These are phyloP conservation scores for Clohesyomyces aquaticus DNA, from an alignment of 495 filamentous ascomycete species.

Conservation along the genomic window DNA sequence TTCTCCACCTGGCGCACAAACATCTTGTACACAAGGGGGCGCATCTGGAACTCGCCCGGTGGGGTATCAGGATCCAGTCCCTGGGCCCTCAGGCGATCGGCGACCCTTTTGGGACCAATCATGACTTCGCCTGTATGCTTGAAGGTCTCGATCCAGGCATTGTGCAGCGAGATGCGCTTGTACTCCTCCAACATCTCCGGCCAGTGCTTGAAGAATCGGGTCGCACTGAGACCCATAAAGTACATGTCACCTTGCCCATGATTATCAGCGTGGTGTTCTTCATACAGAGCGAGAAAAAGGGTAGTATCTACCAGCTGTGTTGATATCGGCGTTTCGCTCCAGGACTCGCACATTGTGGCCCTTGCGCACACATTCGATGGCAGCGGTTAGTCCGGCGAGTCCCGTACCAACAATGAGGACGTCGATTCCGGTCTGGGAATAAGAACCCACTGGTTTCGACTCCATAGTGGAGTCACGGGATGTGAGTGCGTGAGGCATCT, in stretches of 20 bases:
- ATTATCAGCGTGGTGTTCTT: too few species aligned
- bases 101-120: slow-evolving; percentile 38
- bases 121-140: slow-evolving; percentile 58
- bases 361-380: slow-evolving; percentile 67
- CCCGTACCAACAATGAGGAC: slow-evolving; percentile 66
- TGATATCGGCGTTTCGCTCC: slow-evolving; percentile 51
- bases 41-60: slow-evolving; percentile 50
- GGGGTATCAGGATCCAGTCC: slow-evolving; percentile 50
- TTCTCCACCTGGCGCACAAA: slow-evolving; percentile 56
- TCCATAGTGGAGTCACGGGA: slow-evolving; percentile 33
- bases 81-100: slow-evolving; percentile 41
- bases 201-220: slow-evolving; percentile 60
- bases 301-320: slow-evolving; percentile 40
- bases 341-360: slow-evolving; percentile 63
- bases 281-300: background rate
- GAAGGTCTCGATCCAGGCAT: slow-evolving; percentile 57
- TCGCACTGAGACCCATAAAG: slow-evolving; percentile 54
- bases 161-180: slow-evolving; percentile 50
- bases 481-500: slow-evolving; percentile 32
- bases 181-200: slow-evolving; percentile 58
- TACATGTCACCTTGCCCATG: slow-evolving; percentile 65
- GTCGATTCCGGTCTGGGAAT: slow-evolving; percentile 55
- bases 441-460: slow-evolving; percentile 39
- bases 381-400: slow-evolving; percentile 64
- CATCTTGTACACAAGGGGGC: slow-evolving; percentile 61